Evolutionary conservation across 352 stramenopile genomes (phyloP).

Genomic region (Globisporangium splendens): DNA sequence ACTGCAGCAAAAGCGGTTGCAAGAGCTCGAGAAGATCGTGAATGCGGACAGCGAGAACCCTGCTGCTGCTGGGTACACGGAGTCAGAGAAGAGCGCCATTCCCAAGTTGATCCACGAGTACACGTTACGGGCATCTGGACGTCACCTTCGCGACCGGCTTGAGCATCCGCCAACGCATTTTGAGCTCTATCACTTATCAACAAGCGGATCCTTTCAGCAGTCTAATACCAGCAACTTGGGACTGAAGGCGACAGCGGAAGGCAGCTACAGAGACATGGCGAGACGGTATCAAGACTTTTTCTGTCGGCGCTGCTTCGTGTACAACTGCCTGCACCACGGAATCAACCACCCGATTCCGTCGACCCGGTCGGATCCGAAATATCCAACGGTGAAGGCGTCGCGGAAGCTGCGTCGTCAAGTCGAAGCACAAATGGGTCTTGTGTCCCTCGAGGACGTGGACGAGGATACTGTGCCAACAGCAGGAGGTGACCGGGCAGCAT

Average conservation of each 20-base stretch:
- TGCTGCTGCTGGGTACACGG: not conserved
- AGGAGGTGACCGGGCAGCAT: not conserved
- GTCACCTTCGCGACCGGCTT: constrained; percentile 23
- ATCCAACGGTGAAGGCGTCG: constrained; percentile 47
- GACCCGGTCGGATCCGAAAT: constrained; percentile 48
- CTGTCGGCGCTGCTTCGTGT: constrained; percentile 70
- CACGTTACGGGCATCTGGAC: constrained; percentile 6
- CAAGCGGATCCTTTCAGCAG: not conserved
- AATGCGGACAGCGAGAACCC: not conserved
- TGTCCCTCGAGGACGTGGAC: not conserved
- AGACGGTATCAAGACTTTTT: constrained; percentile 54
- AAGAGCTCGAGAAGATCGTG: constrained; percentile 11
- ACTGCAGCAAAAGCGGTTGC: constrained; percentile 14
- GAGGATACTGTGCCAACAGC: not conserved
- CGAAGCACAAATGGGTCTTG: not conserved
- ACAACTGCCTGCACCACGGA: constrained; percentile 75
- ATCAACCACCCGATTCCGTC: constrained; percentile 40
- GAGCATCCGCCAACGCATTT: constrained; percentile 23
- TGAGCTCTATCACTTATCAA: constrained; percentile 26
- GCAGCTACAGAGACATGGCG: constrained; percentile 20
- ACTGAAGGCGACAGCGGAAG: constrained; percentile 1
- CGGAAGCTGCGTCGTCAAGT: constrained; percentile 28
- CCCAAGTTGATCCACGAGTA: constrained; percentile 3
- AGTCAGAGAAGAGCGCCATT: constrained; percentile 5
- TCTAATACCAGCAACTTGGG: constrained; percentile 6